Conservation (phyloP, 1,139 yeast species). For the Candida freyschussii region DNA sequence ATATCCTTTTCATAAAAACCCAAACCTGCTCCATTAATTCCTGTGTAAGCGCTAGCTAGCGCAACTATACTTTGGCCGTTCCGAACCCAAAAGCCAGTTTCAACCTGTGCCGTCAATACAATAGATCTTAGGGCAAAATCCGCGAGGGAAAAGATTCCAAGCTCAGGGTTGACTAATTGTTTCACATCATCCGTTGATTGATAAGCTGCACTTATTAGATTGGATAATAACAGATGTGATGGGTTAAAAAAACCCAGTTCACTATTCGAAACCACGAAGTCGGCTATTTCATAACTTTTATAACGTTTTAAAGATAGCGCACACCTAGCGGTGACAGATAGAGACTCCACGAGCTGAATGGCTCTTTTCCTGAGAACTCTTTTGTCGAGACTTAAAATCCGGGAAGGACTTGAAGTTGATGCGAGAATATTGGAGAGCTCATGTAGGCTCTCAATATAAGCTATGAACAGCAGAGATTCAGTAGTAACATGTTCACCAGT, state of each 20-base stretch:
- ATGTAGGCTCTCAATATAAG: no score
- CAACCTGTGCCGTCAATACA: constrained; percentile 52
- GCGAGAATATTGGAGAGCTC: no score
- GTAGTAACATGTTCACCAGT: constrained; percentile 65
- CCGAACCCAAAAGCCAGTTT: constrained; percentile 60
- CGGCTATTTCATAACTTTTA: constrained; percentile 6
- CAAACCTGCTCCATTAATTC: constrained; percentile 25
- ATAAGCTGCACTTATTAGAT: constrained; percentile 27
- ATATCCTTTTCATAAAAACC: constrained; percentile 43
- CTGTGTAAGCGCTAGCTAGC: constrained; percentile 37
- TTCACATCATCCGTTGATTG: constrained; percentile 20
- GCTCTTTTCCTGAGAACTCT: no score
- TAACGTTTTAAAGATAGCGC: no score
- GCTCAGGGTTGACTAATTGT: constrained; percentile 13
- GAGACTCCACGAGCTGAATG: no score
- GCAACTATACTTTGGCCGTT: constrained; percentile 53
- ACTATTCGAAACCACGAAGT: constrained; percentile 44
- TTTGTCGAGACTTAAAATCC: no score
- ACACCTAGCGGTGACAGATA: no score
- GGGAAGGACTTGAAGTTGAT: no score
- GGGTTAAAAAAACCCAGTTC: constrained; percentile 56
- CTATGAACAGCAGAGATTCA: constrained; percentile 47
- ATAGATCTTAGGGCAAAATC: constrained; percentile 57
- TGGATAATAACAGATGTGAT: constrained; percentile 42
- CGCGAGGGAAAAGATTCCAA: constrained; percentile 40